Conservation (phyloP, 176 grass and related monocot species). For the Stipa capillata region DNA sequence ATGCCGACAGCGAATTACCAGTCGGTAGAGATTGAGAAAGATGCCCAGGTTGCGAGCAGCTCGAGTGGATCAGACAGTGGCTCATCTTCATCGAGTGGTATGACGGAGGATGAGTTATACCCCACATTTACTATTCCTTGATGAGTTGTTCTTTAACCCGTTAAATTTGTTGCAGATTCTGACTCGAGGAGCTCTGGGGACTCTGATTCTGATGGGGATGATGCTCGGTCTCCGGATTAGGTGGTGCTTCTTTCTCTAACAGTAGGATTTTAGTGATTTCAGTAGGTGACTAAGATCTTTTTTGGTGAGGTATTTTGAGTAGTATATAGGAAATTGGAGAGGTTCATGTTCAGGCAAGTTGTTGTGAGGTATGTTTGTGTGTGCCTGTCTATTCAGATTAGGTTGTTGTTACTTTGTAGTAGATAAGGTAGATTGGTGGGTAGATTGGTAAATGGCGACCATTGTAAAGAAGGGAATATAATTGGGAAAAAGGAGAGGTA, state of each 20-base stretch:
- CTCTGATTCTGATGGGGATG: slow-evolving; percentile 36
- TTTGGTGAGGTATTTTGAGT: neutral
- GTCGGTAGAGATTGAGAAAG: slow-evolving; percentile 74
- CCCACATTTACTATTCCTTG: neutral
- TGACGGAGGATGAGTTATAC: neutral
- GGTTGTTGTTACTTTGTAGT: slow-evolving; percentile 18
- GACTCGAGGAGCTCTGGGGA: slow-evolving; percentile 51
- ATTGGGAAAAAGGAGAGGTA: neutral
- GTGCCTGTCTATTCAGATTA: slow-evolving; percentile 3
- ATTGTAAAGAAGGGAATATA: slow-evolving; percentile 41
- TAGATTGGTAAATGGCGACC: slow-evolving; percentile 7
- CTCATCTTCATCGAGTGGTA: slow-evolving; percentile 85
- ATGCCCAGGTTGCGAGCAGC: slow-evolving; percentile 40
- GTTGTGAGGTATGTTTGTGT: neutral
- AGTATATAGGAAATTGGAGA: slow-evolving; percentile 33
- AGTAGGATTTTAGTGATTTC: slow-evolving; percentile 13
- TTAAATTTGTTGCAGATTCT: slow-evolving; percentile 42
- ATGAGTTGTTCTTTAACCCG: neutral
- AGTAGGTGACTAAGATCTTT: slow-evolving; percentile 17
- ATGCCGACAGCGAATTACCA: slow-evolving; percentile 65
- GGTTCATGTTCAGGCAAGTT: neutral
- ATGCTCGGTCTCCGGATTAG: slow-evolving; percentile 27
- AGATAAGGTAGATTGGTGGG: no score
- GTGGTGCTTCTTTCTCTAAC: slow-evolving; percentile 24
- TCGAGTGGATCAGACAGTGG: slow-evolving; percentile 66